Conservation (phyloP, 2,329 filamentous ascomycete species). For the Diatrype stigma region DNA sequence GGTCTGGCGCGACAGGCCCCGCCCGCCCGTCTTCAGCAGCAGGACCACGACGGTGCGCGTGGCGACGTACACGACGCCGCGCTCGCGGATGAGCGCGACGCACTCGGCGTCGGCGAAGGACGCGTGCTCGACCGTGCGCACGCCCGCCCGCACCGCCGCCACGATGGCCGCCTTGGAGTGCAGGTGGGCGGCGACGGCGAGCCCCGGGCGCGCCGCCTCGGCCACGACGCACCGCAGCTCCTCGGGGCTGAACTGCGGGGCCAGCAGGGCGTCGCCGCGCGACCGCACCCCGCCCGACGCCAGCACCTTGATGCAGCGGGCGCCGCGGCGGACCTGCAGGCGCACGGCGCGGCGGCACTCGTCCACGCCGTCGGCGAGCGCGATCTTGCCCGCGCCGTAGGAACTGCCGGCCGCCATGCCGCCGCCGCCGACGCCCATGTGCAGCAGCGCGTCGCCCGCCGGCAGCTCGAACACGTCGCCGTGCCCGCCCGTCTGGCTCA, state of each 20-base stretch:
- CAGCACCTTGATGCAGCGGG: slow-evolving; percentile 36
- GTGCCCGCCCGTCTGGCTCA: slow-evolving; percentile 32
- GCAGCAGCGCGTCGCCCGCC: slow-evolving; percentile 30
- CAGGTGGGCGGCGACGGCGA: slow-evolving; percentile 36
- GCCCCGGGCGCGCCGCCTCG: slow-evolving; percentile 32
- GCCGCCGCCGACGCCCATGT: slow-evolving; percentile 26
- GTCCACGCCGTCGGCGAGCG: slow-evolving; percentile 35
- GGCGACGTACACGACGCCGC: slow-evolving; percentile 32
- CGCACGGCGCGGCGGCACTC: slow-evolving; percentile 36
- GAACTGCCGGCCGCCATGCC: slow-evolving; percentile 28
- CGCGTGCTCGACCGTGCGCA: slow-evolving; percentile 35
- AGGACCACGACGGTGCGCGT: slow-evolving; percentile 34
- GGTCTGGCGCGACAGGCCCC: slow-evolving; percentile 28
- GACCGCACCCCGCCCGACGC: slow-evolving; percentile 36
- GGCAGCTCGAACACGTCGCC: slow-evolving; percentile 33
- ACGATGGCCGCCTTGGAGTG: slow-evolving; percentile 38
- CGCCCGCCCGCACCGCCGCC: slow-evolving; percentile 33
- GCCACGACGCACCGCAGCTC: slow-evolving; percentile 34
- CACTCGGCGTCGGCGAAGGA: slow-evolving; percentile 39
- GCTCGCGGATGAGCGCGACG: slow-evolving; percentile 33
- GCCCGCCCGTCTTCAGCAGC: slow-evolving; percentile 27
- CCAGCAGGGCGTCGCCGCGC: slow-evolving; percentile 33
- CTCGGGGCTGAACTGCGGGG: slow-evolving; percentile 35
- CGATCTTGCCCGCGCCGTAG: slow-evolving; percentile 19
- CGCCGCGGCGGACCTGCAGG: slow-evolving; percentile 36